Percentiles rank a stretch among this genome's conserved stretches.
Conservation (phyloP, 139 green algal genomes). For the Picochlorum costavermella region DNA sequence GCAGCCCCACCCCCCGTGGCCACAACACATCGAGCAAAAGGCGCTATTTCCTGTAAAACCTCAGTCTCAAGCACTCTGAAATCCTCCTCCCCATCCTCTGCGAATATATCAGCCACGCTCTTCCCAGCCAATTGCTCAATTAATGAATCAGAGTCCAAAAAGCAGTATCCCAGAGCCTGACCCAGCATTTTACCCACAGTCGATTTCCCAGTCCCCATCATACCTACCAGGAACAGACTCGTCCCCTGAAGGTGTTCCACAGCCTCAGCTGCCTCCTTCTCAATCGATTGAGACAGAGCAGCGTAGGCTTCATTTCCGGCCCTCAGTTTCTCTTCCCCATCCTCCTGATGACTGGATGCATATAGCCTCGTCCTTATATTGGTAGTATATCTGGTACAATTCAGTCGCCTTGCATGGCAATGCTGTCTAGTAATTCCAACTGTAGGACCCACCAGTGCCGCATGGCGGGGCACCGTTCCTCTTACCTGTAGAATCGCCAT, state of each 20-base stretch:
- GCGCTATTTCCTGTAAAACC: slow-evolving; percentile 59
- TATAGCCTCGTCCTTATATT: background rate
- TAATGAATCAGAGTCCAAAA: slow-evolving; percentile 75
- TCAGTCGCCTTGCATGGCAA: background rate
- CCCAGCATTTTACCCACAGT: slow-evolving; percentile 44
- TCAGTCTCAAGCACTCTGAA: slow-evolving; percentile 75
- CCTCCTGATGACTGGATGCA: background rate
- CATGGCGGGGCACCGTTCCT: background rate
- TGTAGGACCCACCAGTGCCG: slow-evolving; percentile 9
- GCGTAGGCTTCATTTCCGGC: background rate
- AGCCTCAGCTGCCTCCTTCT: background rate
- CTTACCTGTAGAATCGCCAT: background rate
- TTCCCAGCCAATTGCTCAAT: slow-evolving; percentile 57
- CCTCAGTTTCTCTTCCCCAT: background rate
- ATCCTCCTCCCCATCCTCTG: slow-evolving; percentile 66
- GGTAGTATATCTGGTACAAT: background rate
- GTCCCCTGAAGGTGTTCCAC: slow-evolving; percentile 52
- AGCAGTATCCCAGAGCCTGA: slow-evolving; percentile 55
- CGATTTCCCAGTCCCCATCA: slow-evolving; percentile 82
- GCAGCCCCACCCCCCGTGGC: slow-evolving; percentile 76
- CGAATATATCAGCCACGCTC: slow-evolving; percentile 68
- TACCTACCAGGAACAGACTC: slow-evolving; percentile 80
- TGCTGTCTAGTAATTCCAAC: background rate
- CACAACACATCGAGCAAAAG: slow-evolving; percentile 70
- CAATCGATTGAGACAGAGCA: background rate